Evolutionary conservation across 441 rosid species (phyloP).

Genomic region (Jatropha multifida): DNA sequence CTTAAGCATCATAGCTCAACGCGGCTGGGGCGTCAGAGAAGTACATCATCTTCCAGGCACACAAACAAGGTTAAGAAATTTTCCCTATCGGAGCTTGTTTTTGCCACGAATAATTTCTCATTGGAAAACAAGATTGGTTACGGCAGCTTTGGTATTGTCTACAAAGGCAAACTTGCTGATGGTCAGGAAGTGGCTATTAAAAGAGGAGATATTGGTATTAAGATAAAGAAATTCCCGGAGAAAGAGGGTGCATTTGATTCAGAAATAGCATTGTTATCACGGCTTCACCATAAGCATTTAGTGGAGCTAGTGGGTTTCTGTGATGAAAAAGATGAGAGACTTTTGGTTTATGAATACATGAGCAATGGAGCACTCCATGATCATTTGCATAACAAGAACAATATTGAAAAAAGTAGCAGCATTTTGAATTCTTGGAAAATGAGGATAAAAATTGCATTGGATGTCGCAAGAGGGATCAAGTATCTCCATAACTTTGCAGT

Average conservation of each 20-base stretch:
- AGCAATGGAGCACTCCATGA: slow-evolving; percentile 63
- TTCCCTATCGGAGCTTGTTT: slow-evolving; percentile 41
- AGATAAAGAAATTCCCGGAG: slow-evolving; percentile 37
- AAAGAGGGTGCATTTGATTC: slow-evolving; percentile 54
- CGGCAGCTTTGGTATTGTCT: slow-evolving; percentile 61
- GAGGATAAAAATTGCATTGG: slow-evolving; percentile 75
- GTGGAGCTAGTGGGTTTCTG: slow-evolving; percentile 56
- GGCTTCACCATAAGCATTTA: slow-evolving; percentile 64
- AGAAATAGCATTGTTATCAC: slow-evolving; percentile 43
- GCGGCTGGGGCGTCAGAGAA: slow-evolving; percentile 33
- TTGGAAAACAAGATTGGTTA: slow-evolving; percentile 44
- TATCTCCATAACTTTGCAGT: slow-evolving; percentile 86
- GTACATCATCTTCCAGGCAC: slow-evolving; percentile 41
- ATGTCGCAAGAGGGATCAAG: slow-evolving; percentile 80
- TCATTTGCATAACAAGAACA: slow-evolving; percentile 57
- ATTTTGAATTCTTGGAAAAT: slow-evolving; percentile 69
- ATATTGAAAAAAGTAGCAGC: slow-evolving; percentile 46
- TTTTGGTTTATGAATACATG: slow-evolving; percentile 61
- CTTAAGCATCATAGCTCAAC: slow-evolving; percentile 28
- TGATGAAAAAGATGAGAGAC: slow-evolving; percentile 56
- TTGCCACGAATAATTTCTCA: slow-evolving; percentile 48
- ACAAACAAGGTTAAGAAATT: slow-evolving; percentile 36
- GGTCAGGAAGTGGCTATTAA: slow-evolving; percentile 64
- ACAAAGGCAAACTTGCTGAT: slow-evolving; percentile 42
- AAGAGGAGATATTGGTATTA: slow-evolving; percentile 37